Evolutionary conservation across 768 basidiomycete species (phyloP).

Genomic region (Macrolepiota dolichaula): DNA sequence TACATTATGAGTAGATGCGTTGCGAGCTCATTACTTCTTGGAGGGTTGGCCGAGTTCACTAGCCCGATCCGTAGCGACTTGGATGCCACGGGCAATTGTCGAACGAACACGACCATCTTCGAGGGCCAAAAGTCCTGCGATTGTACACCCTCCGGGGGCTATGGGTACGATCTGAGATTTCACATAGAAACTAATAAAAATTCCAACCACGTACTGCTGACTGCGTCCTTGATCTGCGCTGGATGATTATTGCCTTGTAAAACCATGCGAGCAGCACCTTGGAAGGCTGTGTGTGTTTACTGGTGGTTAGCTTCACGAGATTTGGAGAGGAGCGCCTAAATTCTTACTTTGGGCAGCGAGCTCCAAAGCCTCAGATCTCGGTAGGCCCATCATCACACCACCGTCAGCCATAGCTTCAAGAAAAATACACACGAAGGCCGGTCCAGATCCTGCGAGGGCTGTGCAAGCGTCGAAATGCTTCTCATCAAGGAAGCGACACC

Average conservation of each 20-base stretch:
- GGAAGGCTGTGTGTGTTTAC: constrained; percentile 60
- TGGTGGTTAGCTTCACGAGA: constrained; percentile 5
- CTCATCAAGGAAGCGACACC: constrained; percentile 94
- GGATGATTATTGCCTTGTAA: constrained; percentile 88
- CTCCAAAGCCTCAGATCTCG: constrained; percentile 89
- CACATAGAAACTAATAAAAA: background rate
- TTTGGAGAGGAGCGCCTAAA: background rate
- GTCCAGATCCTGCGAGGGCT: constrained; percentile 92
- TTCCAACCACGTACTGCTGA: constrained; percentile 78
- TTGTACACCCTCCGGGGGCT: constrained; percentile 98
- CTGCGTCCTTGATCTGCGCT: constrained; percentile 94
- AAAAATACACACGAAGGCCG: constrained; percentile 95
- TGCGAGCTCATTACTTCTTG: constrained; percentile 37
- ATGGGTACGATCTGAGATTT: background rate
- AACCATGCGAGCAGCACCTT: constrained; percentile 96
- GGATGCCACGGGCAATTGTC: constrained; percentile 93
- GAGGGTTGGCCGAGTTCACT: constrained; percentile 75
- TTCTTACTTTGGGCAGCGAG: constrained; percentile 89
- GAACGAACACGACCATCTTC: constrained; percentile 93
- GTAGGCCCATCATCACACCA: constrained; percentile 99
- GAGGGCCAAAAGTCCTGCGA: constrained; percentile 91
- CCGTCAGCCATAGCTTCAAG: constrained; percentile 99
- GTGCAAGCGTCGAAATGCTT: constrained; percentile 99
- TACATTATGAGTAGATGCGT: background rate
- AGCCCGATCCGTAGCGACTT: constrained; percentile 88